Percentiles rank a stretch among this genome's conserved stretches.
Evolutionary conservation across 2,329 filamentous ascomycete genomes (phyloP).

Genomic region (Fusarium austroafricanum): DNA sequence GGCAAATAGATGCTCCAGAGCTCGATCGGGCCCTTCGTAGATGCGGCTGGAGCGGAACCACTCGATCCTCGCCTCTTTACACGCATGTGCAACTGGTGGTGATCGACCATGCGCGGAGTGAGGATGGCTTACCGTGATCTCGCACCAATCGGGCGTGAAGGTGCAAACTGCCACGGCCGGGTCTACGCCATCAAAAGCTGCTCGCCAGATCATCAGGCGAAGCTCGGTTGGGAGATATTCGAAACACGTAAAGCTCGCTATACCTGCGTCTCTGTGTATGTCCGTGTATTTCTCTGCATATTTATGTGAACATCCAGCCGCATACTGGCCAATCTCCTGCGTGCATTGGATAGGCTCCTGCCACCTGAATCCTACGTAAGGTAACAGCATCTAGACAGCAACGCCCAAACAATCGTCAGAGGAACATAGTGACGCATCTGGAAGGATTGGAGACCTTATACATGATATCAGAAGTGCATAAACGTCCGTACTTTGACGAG

Average conservation of each 20-base stretch:
- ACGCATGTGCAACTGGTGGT: neutral
- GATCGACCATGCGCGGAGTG: neutral
- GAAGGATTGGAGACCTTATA: neutral
- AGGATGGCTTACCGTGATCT: neutral
- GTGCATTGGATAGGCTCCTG: neutral
- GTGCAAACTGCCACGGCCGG: neutral
- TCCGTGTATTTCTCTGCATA: conserved; percentile 1
- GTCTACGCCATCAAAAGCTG: neutral
- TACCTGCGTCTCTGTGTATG: no score
- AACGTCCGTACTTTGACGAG: neutral
- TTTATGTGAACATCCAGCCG: neutral
- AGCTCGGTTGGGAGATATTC: neutral
- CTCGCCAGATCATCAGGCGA: neutral
- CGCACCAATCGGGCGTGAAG: neutral
- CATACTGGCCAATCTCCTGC: neutral
- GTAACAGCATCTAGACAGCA: neutral
- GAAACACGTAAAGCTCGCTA: neutral
- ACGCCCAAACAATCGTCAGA: neutral
- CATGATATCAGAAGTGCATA: neutral
- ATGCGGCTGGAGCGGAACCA: neutral
- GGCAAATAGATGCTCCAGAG: neutral
- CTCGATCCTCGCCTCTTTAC: neutral
- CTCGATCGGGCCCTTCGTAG: neutral
- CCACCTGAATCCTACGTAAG: neutral
- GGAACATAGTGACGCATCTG: neutral